These are phyloP conservation scores for Puccinellia tenuiflora DNA, from an alignment of 176 grass and related monocot species.

Conservation along the genomic window DNA sequence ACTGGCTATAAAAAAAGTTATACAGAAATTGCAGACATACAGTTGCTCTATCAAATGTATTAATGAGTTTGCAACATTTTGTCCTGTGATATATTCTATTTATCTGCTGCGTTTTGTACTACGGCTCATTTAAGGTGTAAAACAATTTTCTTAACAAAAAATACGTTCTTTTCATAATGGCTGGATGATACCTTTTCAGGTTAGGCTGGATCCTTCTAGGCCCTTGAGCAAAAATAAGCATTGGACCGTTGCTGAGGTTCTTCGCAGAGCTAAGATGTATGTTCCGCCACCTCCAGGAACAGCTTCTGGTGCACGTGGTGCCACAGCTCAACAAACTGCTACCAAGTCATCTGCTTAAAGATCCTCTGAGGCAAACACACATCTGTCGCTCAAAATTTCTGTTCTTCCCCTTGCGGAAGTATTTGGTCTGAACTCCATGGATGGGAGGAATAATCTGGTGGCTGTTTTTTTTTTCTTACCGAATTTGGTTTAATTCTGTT, in stretches of 20 bases:
- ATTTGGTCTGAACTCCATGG: not conserved
- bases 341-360: conserved; percentile 23
- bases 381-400: not conserved
- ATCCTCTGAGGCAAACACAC: not conserved
- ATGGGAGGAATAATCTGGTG: not conserved
- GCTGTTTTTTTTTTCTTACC: not conserved
- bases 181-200: conserved; percentile 35
- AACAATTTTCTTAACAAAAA: not conserved
- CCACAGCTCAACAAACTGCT: conserved; percentile 2
- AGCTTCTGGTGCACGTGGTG: not conserved
- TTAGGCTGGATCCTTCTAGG: conserved; percentile 79
- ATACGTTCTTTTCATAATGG: not conserved
- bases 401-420: conserved; percentile 1
- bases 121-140: conserved; percentile 1
- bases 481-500: not conserved
- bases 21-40: not conserved
- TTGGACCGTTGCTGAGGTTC: conserved; percentile 74
- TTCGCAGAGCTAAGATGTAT: conserved; percentile 85
- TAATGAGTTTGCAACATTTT: not conserved
- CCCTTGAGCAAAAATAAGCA: conserved; percentile 82
- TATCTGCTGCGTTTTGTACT: not conserved
- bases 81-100: not conserved
- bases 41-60: not conserved
- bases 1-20: not conserved
- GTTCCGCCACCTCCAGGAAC: conserved; percentile 34